phyloP scores from a whole-genome alignment of 441 rosid genomes.

The Eruca vesicaria region DNA sequence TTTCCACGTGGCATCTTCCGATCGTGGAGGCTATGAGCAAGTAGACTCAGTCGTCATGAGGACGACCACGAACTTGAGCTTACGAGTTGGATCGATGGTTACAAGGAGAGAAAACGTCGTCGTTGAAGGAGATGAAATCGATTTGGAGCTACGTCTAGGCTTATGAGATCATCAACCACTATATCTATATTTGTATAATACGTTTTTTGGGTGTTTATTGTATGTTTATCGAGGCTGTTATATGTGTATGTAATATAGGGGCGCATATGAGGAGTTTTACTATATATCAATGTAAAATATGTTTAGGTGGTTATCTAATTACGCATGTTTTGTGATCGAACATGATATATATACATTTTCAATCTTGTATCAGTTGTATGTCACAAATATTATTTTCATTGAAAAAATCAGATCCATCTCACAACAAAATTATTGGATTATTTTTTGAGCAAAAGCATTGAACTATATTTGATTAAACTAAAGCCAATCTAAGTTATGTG shows the following conservation, averaged over 20 bases:
- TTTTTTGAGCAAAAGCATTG: no score
- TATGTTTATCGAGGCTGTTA: conserved; percentile 20
- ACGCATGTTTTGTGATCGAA: not conserved
- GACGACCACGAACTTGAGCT: conserved; percentile 28
- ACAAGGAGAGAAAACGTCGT: conserved; percentile 28
- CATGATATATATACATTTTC: not conserved
- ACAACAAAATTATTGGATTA: not conserved
- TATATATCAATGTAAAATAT: conserved; percentile 23
- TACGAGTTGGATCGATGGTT: conserved; percentile 31
- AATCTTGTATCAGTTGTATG: not conserved
- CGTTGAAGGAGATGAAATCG: conserved; percentile 35
- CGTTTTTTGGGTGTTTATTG: conserved; percentile 23
- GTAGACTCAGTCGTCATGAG: conserved; percentile 24
- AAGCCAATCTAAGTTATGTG: not conserved
- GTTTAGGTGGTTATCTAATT: conserved; percentile 15
- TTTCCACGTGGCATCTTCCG: conserved; percentile 25
- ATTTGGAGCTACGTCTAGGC: conserved; percentile 40
- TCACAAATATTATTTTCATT: not conserved
- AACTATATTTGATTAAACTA: not conserved
- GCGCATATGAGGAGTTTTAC: conserved; percentile 18
- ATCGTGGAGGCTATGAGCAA: conserved; percentile 28
- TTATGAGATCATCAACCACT: conserved; percentile 14
- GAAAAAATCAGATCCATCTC: not conserved
- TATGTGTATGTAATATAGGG: conserved; percentile 15
- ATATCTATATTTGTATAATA: conserved; percentile 14